Conservation (phyloP, 306 rosid genomes). For the Oemleria cerasiformis region DNA sequence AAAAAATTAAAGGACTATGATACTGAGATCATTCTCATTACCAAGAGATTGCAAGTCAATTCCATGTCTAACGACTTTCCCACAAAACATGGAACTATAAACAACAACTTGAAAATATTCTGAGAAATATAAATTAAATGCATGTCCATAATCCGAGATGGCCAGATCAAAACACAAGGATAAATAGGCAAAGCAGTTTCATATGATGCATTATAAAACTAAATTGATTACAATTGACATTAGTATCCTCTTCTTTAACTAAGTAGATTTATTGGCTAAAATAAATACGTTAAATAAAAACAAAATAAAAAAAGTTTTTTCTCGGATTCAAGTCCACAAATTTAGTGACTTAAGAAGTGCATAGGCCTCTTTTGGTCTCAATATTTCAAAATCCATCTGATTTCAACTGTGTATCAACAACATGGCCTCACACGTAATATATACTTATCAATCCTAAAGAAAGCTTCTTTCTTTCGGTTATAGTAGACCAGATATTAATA, state of each 20-base stretch:
- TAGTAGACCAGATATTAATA: background rate
- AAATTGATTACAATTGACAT: background rate
- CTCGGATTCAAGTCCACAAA: background rate
- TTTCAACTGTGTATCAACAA: background rate
- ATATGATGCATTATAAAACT: background rate
- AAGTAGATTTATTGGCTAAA: background rate
- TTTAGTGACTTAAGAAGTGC: background rate
- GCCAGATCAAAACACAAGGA: background rate
- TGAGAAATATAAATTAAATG: background rate
- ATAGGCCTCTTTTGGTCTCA: conserved; percentile 2
- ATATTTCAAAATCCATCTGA: background rate
- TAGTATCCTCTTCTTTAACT: background rate
- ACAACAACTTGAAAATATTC: background rate
- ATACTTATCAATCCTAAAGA: background rate
- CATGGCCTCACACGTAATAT: background rate
- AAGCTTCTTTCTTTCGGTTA: background rate
- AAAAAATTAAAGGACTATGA: background rate
- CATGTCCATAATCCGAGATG: background rate
- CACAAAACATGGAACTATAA: background rate
- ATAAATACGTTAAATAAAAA: background rate
- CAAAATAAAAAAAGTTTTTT: background rate
- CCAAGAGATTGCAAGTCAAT: background rate
- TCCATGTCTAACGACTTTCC: background rate
- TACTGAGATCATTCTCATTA: background rate
- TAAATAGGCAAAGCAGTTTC: background rate